These are phyloP conservation scores for Bruguiera hainesii DNA, from an alignment of 441 rosid genomes.

Conservation along the genomic window DNA sequence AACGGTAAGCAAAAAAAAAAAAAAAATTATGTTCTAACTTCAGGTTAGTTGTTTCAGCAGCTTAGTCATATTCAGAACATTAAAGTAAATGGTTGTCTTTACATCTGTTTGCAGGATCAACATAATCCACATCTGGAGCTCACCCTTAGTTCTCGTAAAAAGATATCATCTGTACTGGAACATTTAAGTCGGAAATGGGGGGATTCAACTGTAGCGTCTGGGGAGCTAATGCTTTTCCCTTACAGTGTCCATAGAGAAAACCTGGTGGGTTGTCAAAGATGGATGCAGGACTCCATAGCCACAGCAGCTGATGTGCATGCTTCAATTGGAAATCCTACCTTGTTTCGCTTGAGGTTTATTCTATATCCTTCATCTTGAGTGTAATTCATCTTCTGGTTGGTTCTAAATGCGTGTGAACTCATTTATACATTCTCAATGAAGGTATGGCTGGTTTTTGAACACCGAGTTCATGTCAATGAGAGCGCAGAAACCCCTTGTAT, in stretches of 20 bases:
- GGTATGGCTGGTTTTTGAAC: slow-evolving; percentile 94
- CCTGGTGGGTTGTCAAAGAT: slow-evolving; percentile 50
- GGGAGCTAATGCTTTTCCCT: slow-evolving; percentile 84
- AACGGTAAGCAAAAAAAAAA: slow-evolving; percentile 52
- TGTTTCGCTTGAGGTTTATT: slow-evolving; percentile 87
- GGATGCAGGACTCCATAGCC: slow-evolving; percentile 71
- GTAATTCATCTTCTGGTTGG: slow-evolving; percentile 18
- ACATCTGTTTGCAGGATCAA: slow-evolving; percentile 64
- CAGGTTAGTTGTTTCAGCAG: slow-evolving; percentile 17
- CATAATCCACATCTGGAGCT: slow-evolving; percentile 96
- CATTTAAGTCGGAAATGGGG: slow-evolving; percentile 99
- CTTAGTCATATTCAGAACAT: slow-evolving; percentile 4
- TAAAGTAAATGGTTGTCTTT: slow-evolving; percentile 22
- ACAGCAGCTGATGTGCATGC: slow-evolving; percentile 56
- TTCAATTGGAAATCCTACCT: slow-evolving; percentile 62
- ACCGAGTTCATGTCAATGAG: slow-evolving; percentile 33
- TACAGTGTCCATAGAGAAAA: slow-evolving; percentile 64
- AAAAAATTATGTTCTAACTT: slow-evolving; percentile 17
- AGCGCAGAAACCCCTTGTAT: slow-evolving; percentile 35
- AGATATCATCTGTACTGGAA: slow-evolving; percentile 91
- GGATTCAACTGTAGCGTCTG: slow-evolving; percentile 67
- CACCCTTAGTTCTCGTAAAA: slow-evolving; percentile 88
- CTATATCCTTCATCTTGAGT: slow-evolving; percentile 42
- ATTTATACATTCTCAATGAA: slow-evolving; percentile 33
- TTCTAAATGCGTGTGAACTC: slow-evolving; percentile 15